A percentile compares a stretch with the other conserved stretches of the same genome.
Conservation (phyloP, 305 asterid genomes). For the Fraxinus xanthoxyloides region DNA sequence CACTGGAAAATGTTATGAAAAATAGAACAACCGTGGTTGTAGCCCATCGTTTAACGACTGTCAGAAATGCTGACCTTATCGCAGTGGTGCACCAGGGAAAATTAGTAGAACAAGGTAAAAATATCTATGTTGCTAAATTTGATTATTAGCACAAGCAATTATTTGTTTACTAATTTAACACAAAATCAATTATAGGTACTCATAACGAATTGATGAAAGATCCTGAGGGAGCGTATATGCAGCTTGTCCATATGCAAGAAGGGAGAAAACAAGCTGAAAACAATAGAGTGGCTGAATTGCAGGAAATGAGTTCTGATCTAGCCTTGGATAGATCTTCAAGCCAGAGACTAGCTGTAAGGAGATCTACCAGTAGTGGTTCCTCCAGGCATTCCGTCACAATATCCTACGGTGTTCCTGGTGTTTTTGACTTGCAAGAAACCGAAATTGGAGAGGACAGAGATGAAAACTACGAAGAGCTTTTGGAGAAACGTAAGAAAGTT, state of each 20-base stretch:
- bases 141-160: background rate
- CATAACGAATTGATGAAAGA: constrained; percentile 54
- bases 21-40: constrained; percentile 78
- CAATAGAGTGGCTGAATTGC: constrained; percentile 1
- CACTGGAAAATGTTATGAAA: constrained; percentile 73
- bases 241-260: constrained; percentile 53
- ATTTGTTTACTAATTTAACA: background rate
- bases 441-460: constrained; percentile 24
- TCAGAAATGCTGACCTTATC: constrained; percentile 77
- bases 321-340: constrained; percentile 49
- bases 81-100: constrained; percentile 81
- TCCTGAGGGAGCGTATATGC: constrained; percentile 53
- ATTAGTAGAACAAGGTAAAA: constrained; percentile 69
- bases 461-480: constrained; percentile 21
- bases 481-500: constrained; percentile 37
- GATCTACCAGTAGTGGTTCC: constrained; percentile 59
- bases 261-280: constrained; percentile 28
- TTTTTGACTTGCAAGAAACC: constrained; percentile 35
- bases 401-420: constrained; percentile 39
- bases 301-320: constrained; percentile 17
- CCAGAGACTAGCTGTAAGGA: constrained; percentile 41
- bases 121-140: background rate
- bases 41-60: constrained; percentile 79
- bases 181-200: constrained; percentile 47
- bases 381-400: constrained; percentile 25